Base-by-base conservation (phyloP, 2,329 filamentous ascomycete genomes). In the Drechslerella dactyloides region DNA sequence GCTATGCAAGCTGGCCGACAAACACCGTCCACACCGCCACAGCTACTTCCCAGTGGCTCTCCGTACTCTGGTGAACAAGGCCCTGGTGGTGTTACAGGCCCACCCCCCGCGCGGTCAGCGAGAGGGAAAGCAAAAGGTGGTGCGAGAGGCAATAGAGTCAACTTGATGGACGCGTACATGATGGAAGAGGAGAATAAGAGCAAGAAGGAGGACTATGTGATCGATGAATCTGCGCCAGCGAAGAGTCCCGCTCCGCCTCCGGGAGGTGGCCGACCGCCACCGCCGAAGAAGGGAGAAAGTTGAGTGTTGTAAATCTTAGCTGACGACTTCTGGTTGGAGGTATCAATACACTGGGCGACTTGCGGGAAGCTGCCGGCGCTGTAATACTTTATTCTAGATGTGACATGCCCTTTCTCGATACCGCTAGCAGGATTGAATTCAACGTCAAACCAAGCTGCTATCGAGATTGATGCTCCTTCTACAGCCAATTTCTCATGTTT, bases 141-240 rank as follows among this genome's bases (percentile, higher is more conserved):
- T 5, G 35, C 53, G 10, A 65, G 68, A 35, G 64, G 53, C 30
- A 65, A 60, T 46, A 60, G 68, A 42, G 21, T 23, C 1, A 72
- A 72, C 57, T 62, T 75, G 50, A 77, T 82, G 72, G 81, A 82
- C 69, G 81, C 81, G 52, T 82, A 82, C 57, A 81, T 82, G 76
- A 79, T 79, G 48, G 81, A 82, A 74, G 81, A 80, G 48, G 81
- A 82, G 74, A 76, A 79, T 75, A 82, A 82, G 77, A 82, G 80
- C 57, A 76, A 77, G 54, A 79, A 81, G 74, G 74, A 81, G 50
- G 81, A 82, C 56, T 69, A 73, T 53, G 23, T 62, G 5, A 54
- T 73, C 15, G 64, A 69, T 15, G 35, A 54, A 35, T 56, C 21
- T n/a, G 27, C 35, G 11, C 48, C 59, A 48, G 35, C 73, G 13